Evolutionary conservation across 2,329 filamentous ascomycete genomes (phyloP), one percentile per base, ranked within the genome.

Genomic region (Fusarium secorum): DNA sequence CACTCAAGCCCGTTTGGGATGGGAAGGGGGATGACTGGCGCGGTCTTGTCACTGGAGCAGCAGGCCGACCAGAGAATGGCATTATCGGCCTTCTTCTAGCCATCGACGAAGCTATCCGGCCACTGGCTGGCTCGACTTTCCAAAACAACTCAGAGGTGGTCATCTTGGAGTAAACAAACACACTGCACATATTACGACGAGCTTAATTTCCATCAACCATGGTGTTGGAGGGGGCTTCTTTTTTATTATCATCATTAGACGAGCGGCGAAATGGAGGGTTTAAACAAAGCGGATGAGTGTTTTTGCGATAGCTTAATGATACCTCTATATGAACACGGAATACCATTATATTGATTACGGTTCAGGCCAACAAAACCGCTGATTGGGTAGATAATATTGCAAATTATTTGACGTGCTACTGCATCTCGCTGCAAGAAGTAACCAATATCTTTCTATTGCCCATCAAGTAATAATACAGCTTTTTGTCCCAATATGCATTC

Each of bases 21-120:
- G 75, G 78, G 18, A 80, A 77, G 51, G 85, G 84, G 15, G 71
- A 79, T 5, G 81, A 80, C 24, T 88, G 86, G 84, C 78, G 79
- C 41, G 86, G 86, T 3, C 82, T 89, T 49, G 75, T 77, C 38
- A 81, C 79, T 7, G 81, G 85, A 57, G 86, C 84, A 4, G 86
- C 85, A 11, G 84, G 81, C 10, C 78, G 76, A 67, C 78, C 79
- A 33, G 76, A 79, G 35, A 75, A 73, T 7, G 79, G 79, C 39
- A 83, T 85, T 13, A 81, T 85, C 33, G 83, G 84, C 59, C 78
- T 89, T 70, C 78, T 89, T 30, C 77, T 78, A 48, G 81, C 82
- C 22, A 79, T 87, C 13, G 85, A 88, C 74, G 83, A 84, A 22
- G 81, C 81, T 18, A 73, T 89, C 32, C 79, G 83, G 44, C 74